These are phyloP conservation scores for Rhodofomes roseus DNA, from an alignment of 1,284 basidiomycete species.

Conservation along the genomic window DNA sequence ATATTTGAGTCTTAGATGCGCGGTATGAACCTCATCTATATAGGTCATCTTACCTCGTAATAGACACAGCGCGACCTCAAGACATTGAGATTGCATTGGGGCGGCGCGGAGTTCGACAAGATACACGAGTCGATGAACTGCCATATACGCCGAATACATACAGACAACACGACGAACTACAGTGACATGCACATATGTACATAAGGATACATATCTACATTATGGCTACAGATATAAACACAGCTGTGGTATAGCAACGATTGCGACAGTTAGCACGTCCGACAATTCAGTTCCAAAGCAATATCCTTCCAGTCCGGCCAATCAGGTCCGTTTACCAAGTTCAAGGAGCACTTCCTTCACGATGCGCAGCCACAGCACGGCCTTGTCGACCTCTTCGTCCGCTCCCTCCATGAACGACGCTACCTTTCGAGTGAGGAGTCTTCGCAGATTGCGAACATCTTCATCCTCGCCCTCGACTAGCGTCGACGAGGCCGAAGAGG, in stretches of 20 bases:
- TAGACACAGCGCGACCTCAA: no score
- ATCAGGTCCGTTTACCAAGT: slow-evolving; percentile 46
- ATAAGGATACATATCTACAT: slow-evolving; percentile 2
- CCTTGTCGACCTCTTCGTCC: slow-evolving; percentile 61
- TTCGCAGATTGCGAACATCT: slow-evolving; percentile 53
- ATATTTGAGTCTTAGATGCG: slow-evolving; percentile 9
- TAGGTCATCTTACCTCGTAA: no score
- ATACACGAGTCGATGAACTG: slow-evolving; percentile 15
- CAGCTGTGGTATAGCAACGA: neutral
- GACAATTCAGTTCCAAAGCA: neutral
- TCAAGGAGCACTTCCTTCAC: slow-evolving; percentile 58
- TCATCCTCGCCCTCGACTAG: slow-evolving; percentile 48
- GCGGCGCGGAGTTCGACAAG: no score
- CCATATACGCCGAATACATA: neutral
- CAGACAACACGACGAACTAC: neutral
- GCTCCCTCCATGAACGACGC: slow-evolving; percentile 52
- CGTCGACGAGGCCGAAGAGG: slow-evolving; percentile 33
- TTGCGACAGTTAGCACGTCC: neutral
- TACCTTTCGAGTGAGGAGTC: slow-evolving; percentile 59
- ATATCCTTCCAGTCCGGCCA: neutral
- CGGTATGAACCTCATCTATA: no score
- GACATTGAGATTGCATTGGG: no score
- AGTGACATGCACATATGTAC: neutral
- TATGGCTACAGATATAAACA: slow-evolving; percentile 2
- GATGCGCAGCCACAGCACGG: slow-evolving; percentile 54